Evolutionary conservation across 75 land plant genomes (phyloP).

Genomic region (Pseudotsuga menziesii): DNA sequence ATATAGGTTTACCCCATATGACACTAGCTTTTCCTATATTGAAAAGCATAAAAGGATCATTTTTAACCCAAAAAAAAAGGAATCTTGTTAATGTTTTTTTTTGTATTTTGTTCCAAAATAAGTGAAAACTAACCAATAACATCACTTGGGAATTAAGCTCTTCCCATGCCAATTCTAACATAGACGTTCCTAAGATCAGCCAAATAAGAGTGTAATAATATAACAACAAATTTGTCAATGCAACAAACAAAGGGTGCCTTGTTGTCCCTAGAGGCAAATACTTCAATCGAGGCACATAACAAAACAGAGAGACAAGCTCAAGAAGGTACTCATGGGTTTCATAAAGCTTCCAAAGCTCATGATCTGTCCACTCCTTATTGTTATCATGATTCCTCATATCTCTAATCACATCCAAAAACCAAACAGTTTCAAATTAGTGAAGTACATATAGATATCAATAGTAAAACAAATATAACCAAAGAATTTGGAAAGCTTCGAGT

Average conservation of each 20-base stretch:
- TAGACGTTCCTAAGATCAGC: too few species aligned
- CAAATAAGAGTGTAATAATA: background rate
- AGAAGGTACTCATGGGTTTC: conserved; percentile 90
- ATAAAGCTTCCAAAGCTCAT: conserved; percentile 86
- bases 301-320: conserved; percentile 91
- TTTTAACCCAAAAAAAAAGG: background rate
- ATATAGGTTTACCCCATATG: too few species aligned
- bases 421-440: conserved; percentile 1
- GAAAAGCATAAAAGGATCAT: background rate
- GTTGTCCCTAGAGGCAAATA: conserved; percentile 96
- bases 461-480: background rate
- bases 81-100: too few species aligned
- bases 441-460: background rate
- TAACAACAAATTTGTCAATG: background rate
- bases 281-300: conserved; percentile 94
- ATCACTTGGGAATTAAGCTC: background rate
- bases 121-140: too few species aligned
- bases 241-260: conserved; percentile 41
- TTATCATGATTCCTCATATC: conserved; percentile 97
- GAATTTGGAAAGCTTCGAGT: background rate
- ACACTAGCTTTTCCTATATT: background rate
- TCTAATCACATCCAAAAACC: conserved; percentile 29
- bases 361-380: conserved; percentile 95
- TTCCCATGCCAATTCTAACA: too few species aligned
- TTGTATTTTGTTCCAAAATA: too few species aligned